These are phyloP conservation scores for Amanita rimosa DNA, from an alignment of 768 basidiomycete species.

Conservation along the genomic window DNA sequence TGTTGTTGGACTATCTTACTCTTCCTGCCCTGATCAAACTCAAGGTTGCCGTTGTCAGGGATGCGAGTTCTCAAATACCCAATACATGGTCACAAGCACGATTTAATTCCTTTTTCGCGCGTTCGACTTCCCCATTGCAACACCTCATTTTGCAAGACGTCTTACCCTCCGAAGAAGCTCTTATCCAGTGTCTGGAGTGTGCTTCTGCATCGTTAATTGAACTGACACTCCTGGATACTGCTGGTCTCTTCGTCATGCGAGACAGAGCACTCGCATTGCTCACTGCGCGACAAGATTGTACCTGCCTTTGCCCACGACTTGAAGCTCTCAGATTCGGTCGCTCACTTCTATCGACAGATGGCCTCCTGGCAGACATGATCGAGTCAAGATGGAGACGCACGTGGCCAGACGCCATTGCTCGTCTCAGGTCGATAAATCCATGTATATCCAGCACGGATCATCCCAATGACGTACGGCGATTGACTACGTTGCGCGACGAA, in stretches of 20 bases:
- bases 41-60: constrained; percentile 6
- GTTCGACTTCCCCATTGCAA: constrained; percentile 8
- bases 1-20: constrained; percentile 7
- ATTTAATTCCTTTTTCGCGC: constrained; percentile 9
- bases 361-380: constrained; percentile 11
- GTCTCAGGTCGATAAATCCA: constrained; percentile 11
- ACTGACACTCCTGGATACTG: constrained; percentile 6
- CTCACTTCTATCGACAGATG: constrained; percentile 11
- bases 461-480: constrained; percentile 7
- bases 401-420: constrained; percentile 4
- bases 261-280: constrained; percentile 8
- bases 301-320: constrained; percentile 10
- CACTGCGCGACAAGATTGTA: constrained; percentile 1
- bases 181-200: constrained; percentile 10
- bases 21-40: constrained; percentile 8
- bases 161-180: constrained; percentile 9
- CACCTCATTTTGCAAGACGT: constrained; percentile 8
- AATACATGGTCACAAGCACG: constrained; percentile 8
- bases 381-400: constrained; percentile 10
- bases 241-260: constrained; percentile 7
- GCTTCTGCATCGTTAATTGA: constrained; percentile 8
- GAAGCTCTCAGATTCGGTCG: constrained; percentile 10
- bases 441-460: constrained; percentile 4
- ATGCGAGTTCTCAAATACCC: not conserved
- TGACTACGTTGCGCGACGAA: constrained; percentile 2